Base-by-base conservation (phyloP, 176 grass and related monocot genomes). In the Ananas comosus region DNA sequence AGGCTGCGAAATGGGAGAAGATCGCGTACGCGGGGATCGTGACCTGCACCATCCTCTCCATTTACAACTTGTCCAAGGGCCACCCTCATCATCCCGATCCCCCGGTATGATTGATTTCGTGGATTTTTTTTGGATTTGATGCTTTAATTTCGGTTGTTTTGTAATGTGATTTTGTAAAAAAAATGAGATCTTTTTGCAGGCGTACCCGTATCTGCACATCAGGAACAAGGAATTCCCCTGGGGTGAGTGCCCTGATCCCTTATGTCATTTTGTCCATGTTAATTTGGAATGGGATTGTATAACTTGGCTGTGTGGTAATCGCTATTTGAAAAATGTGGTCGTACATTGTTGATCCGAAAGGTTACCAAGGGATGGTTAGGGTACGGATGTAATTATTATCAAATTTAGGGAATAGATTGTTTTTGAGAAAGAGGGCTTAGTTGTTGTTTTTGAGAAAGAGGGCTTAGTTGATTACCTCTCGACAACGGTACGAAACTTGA, bases 1-100 rank as follows among this genome's bases (percentile, higher is more conserved):
- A 89, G 72, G 80, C 87, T 1, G 73, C 42, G 22, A 89, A 82
- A 65, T 89, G 82, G 87, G 76, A 89, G 82, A 69, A 79, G 75
- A 85, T 82, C 54, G 82, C 87, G 3, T 82, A 80, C 66, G 63
- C 65, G 3, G 87, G 79, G 10, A 82, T 89, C 18, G 75, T 67
- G 64, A 76, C 68, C n/a, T 89, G 87, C 80, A 76, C 67, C 27
- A 50, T 70, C n/a, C 87, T 89, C 75, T 14, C 82, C n/a, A 72
- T 72, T 50, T 82, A 72, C 70, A 72, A 85, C 66, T 75, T 89
- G 64, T 85, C 82, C 13, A 82, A 73, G 61, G 86, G 74, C 19
- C 82, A 85, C 69, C 86, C 51, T 14, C 74, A 88, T 49, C 58
- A 64, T 58, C 67, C 70, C 0, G 86, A 88, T 12, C 78, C 78